A percentile compares a stretch with the other conserved stretches of the same genome.
phyloP scores from a whole-genome alignment of 352 stramenopile genomes.

The Albugo laibachii region DNA sequence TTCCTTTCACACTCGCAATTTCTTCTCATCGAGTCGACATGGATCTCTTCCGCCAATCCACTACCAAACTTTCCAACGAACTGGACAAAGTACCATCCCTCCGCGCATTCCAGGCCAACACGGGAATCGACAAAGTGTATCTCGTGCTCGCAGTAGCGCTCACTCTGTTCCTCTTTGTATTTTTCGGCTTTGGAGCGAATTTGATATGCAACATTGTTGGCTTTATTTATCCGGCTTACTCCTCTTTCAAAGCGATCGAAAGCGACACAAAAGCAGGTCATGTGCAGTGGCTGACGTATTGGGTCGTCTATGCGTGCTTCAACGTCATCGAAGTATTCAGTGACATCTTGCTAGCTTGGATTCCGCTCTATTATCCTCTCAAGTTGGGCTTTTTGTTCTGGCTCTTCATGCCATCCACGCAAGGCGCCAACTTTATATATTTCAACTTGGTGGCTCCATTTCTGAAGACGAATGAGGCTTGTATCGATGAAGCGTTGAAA shows the following conservation, averaged over 20 bases:
- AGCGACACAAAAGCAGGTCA: slow-evolving; percentile 58
- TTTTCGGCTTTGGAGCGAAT: slow-evolving; percentile 69
- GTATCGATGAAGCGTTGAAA: slow-evolving; percentile 74
- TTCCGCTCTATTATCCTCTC: slow-evolving; percentile 97
- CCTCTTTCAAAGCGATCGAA: slow-evolving; percentile 77
- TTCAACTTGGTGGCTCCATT: slow-evolving; percentile 83
- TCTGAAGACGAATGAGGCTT: slow-evolving; percentile 59
- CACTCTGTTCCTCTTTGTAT: slow-evolving; percentile 51
- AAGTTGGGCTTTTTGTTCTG: slow-evolving; percentile 95
- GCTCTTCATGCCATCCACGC: slow-evolving; percentile 92
- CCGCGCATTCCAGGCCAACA: slow-evolving; percentile 57
- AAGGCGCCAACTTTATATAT: slow-evolving; percentile 91
- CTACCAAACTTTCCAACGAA: slow-evolving; percentile 67
- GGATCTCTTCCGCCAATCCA: too few species aligned
- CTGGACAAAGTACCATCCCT: slow-evolving; percentile 65
- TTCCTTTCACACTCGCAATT: too few species aligned
- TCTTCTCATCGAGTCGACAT: too few species aligned
- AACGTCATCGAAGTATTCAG: slow-evolving; percentile 92
- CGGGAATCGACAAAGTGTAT: slow-evolving; percentile 79
- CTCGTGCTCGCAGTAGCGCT: slow-evolving; percentile 37
- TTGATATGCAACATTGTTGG: slow-evolving; percentile 71
- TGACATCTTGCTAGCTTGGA: slow-evolving; percentile 93
- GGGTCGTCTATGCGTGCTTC: slow-evolving; percentile 96
- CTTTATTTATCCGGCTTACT: slow-evolving; percentile 67
- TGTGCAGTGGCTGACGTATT: slow-evolving; percentile 91